phyloP scores from a whole-genome alignment of 208 protist genomes.

The Trypanosomatidae sp. region DNA sequence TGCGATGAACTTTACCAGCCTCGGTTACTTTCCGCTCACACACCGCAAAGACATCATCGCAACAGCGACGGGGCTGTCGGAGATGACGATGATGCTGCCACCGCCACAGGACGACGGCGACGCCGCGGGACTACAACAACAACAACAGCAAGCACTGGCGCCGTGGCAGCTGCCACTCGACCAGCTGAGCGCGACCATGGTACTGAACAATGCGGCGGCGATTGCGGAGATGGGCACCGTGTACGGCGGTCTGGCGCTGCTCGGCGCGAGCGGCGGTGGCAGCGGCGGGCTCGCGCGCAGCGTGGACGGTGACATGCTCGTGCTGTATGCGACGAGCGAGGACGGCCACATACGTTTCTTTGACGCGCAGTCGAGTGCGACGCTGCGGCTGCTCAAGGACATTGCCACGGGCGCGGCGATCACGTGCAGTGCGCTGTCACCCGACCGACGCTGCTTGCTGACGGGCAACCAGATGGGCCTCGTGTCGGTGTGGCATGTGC shows the following conservation, averaged over 20 bases:
- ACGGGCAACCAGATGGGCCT: constrained; percentile 77
- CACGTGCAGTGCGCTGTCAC: constrained; percentile 60
- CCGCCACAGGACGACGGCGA: too few relatives aligned
- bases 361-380: constrained; percentile 21
- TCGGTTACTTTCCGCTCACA: constrained; percentile 39
- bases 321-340: constrained; percentile 64
- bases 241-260: constrained; percentile 14
- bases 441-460: constrained; percentile 49
- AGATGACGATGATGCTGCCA: too few relatives aligned
- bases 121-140: too few relatives aligned
- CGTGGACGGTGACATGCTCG: constrained; percentile 6
- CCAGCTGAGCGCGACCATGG: constrained; percentile 6
- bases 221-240: constrained; percentile 4
- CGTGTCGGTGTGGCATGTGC: constrained; percentile 72
- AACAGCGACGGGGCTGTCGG: too few relatives aligned
- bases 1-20: constrained; percentile 75
- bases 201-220: constrained; percentile 2
- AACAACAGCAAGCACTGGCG: constrained; percentile 3
- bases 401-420: constrained; percentile 63
- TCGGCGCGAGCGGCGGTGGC: too few relatives aligned
- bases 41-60: not conserved
- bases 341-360: constrained; percentile 81
- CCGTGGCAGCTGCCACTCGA: constrained; percentile 5
- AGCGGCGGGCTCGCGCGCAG: not conserved
- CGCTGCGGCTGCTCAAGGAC: constrained; percentile 49